phyloP scores from a whole-genome alignment of 805 yeast species.

The Kazachstania taianensis region DNA sequence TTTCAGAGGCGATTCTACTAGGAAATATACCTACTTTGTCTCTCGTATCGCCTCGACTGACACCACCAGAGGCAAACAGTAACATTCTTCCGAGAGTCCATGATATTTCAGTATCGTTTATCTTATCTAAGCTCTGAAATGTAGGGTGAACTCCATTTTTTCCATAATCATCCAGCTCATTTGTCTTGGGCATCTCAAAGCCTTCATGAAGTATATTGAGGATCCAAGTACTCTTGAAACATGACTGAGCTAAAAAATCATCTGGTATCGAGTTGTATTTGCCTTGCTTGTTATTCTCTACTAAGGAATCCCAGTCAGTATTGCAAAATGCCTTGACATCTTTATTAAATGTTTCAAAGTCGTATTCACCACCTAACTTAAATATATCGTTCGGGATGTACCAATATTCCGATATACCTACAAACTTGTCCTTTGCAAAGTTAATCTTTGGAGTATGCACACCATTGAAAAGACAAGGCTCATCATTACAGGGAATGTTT shows the following conservation, averaged over 20 bases:
- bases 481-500: slow-evolving; percentile 72
- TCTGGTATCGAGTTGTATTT: slow-evolving; percentile 47
- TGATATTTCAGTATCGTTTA: slow-evolving; percentile 78
- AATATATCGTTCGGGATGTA: slow-evolving; percentile 90
- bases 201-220: slow-evolving; percentile 86
- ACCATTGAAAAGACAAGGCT: slow-evolving; percentile 90
- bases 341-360: slow-evolving; percentile 56
- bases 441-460: slow-evolving; percentile 87
- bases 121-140: slow-evolving; percentile 71
- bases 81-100: slow-evolving; percentile 93
- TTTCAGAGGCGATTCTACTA: slow-evolving; percentile 12
- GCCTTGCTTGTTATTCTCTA: slow-evolving; percentile 41
- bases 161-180: slow-evolving; percentile 11
- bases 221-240: slow-evolving; percentile 95
- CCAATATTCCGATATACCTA: slow-evolving; percentile 96
- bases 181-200: slow-evolving; percentile 59
- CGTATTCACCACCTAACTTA: slow-evolving; percentile 80
- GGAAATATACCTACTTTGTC: slow-evolving; percentile 22
- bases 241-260: slow-evolving; percentile 58
- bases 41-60: slow-evolving; percentile 21
- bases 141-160: slow-evolving; percentile 38
- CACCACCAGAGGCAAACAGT: slow-evolving; percentile 67
- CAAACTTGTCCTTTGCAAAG: slow-evolving; percentile 68
- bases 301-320: slow-evolving; percentile 56
- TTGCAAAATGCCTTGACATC: slow-evolving; percentile 67